Evolutionary conservation across 768 basidiomycete species (phyloP).

Genomic region (Boletus reticuloceps): DNA sequence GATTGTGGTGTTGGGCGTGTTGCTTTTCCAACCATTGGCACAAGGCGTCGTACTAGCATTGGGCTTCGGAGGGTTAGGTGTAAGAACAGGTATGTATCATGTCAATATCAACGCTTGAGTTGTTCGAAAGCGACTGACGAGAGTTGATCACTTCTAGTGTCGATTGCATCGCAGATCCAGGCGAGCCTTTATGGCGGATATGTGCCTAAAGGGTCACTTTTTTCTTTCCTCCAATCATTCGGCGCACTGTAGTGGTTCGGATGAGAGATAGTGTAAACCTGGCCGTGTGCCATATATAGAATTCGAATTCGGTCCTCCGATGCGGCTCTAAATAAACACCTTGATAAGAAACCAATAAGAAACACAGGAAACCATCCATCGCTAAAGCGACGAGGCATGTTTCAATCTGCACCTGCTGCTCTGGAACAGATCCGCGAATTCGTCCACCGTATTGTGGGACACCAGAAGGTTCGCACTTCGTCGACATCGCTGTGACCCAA

Average conservation of each 20-base stretch:
- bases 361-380: too few species aligned
- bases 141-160: not conserved
- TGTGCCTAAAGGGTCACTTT: not conserved
- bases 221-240: slow-evolving; percentile 8
- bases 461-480: too few species aligned
- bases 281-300: too few species aligned
- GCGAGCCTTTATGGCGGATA: not conserved
- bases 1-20: not conserved
- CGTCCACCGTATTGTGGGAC: too few species aligned
- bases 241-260: not conserved
- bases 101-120: not conserved
- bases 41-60: accelerated
- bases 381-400: too few species aligned
- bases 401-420: too few species aligned
- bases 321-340: too few species aligned
- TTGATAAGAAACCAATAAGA: too few species aligned
- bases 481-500: too few species aligned
- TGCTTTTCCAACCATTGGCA: not conserved
- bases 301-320: too few species aligned
- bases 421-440: too few species aligned
- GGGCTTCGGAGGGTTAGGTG: not conserved
- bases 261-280: too few species aligned
- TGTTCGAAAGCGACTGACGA: not conserved
- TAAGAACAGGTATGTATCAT: slow-evolving; percentile 6
- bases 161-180: not conserved